Conservation (phyloP, 371 early-diverging fungal genomes). For the Mucor lusitanicus region DNA sequence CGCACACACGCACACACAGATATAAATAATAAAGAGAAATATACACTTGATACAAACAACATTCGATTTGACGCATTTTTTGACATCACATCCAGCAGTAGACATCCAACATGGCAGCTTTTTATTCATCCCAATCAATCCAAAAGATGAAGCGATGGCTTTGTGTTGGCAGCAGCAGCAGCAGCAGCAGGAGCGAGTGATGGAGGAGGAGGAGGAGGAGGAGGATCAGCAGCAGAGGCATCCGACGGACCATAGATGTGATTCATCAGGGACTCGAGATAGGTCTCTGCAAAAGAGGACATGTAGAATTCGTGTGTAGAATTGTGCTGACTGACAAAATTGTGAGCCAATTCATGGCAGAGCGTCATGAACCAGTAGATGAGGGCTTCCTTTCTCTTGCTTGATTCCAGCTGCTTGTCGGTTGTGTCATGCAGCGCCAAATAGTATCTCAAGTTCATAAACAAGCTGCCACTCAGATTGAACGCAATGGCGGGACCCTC, state of each 20-base stretch:
- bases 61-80: not conserved
- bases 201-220: not conserved
- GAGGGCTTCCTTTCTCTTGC: constrained; percentile 53
- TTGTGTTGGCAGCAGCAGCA: not conserved
- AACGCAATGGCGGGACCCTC: constrained; percentile 79
- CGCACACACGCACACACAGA: not conserved
- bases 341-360: constrained; percentile 92
- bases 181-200: not conserved
- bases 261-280: constrained; percentile 56
- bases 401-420: constrained; percentile 6
- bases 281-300: constrained; percentile 76
- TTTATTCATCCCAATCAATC: constrained; percentile 9
- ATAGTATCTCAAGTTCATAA: constrained; percentile 85
- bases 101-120: not conserved
- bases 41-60: constrained; percentile 2
- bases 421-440: constrained; percentile 61
- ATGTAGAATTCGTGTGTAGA: constrained; percentile 74
- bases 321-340: constrained; percentile 64
- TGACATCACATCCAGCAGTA: not conserved
- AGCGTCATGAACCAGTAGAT: constrained; percentile 88
- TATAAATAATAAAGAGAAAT: constrained; percentile 4
- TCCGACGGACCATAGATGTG: constrained; percentile 1
- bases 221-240: not conserved
- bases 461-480: constrained; percentile 76
- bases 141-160: not conserved